Conservation (phyloP, 2,329 filamentous ascomycete species). For the Blumeria hordei region DNA sequence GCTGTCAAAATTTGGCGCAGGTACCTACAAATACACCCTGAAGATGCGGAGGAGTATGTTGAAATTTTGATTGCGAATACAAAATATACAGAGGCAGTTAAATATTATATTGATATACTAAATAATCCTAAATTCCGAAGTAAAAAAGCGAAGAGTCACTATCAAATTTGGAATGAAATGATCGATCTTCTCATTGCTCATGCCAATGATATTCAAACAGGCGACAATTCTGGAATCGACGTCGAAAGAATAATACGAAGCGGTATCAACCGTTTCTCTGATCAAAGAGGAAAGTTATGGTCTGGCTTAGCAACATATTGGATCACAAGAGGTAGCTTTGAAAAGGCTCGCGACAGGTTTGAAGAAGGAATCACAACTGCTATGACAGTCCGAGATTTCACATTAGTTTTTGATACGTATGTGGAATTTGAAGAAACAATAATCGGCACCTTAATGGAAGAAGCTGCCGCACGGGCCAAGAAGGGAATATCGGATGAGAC, state of each 20-base stretch:
- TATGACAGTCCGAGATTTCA: slow-evolving; percentile 96
- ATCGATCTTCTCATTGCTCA: slow-evolving; percentile 81
- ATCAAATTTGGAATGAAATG: slow-evolving; percentile 96
- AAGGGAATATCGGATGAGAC: slow-evolving; percentile 57
- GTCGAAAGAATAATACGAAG: slow-evolving; percentile 84
- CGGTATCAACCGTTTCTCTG: slow-evolving; percentile 71
- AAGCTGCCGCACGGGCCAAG: slow-evolving; percentile 55
- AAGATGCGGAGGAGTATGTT: slow-evolving; percentile 87
- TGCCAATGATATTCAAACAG: slow-evolving; percentile 63
- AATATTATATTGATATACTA: slow-evolving; percentile 73
- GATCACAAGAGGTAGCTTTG: slow-evolving; percentile 81
- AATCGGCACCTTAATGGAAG: slow-evolving; percentile 75
- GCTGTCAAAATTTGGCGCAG: slow-evolving; percentile 83
- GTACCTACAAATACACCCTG: slow-evolving; percentile 93
- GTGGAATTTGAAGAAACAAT: slow-evolving; percentile 93
- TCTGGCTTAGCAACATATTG: slow-evolving; percentile 87
- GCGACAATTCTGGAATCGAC: slow-evolving; percentile 60
- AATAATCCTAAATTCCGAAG: slow-evolving; percentile 80
- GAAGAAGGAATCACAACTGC: slow-evolving; percentile 94
- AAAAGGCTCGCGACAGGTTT: slow-evolving; percentile 76
- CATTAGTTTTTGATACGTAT: slow-evolving; percentile 87
- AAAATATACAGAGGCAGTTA: slow-evolving; percentile 75
- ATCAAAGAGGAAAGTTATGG: slow-evolving; percentile 89
- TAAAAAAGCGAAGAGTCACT: slow-evolving; percentile 82
- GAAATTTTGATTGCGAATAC: slow-evolving; percentile 61